phyloP scores from a whole-genome alignment of 805 yeast species.

The Candida argentea region DNA sequence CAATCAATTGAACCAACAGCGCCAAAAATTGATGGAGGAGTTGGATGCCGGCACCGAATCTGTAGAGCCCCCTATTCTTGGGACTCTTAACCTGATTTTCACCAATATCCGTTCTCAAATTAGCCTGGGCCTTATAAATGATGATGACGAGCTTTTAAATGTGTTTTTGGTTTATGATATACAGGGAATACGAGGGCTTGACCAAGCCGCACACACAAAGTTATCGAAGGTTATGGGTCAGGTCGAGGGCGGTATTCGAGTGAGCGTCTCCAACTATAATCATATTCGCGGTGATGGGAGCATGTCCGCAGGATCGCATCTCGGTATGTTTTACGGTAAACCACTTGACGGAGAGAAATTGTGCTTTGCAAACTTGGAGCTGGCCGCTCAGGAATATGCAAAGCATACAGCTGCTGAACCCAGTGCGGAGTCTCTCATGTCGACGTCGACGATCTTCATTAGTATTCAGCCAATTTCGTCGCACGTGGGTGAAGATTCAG shows the following conservation, averaged over 20 bases:
- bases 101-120: constrained; percentile 30
- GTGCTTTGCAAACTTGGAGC: constrained; percentile 78
- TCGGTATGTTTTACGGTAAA: constrained; percentile 70
- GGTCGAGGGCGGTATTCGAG: constrained; percentile 68
- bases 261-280: constrained; percentile 43
- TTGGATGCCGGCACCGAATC: constrained; percentile 9
- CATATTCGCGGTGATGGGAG: constrained; percentile 18
- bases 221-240: constrained; percentile 60
- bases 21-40: constrained; percentile 25
- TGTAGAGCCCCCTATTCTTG: constrained; percentile 20
- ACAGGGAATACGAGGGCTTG: constrained; percentile 39
- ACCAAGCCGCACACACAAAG: constrained; percentile 37
- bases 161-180: constrained; percentile 53
- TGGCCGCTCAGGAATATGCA: constrained; percentile 41
- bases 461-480: constrained; percentile 54
- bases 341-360: constrained; percentile 79
- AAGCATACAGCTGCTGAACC: constrained; percentile 11
- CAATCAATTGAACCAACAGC: constrained; percentile 28
- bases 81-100: constrained; percentile 23
- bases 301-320: constrained; percentile 6
- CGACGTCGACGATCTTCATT: constrained; percentile 54
- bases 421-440: constrained; percentile 13
- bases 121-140: constrained; percentile 45
- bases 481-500: constrained; percentile 14
- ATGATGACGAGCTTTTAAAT: constrained; percentile 37